phyloP scores from a whole-genome alignment of 2,329 filamentous ascomycete species.

The Daldinia eschscholtzii region DNA sequence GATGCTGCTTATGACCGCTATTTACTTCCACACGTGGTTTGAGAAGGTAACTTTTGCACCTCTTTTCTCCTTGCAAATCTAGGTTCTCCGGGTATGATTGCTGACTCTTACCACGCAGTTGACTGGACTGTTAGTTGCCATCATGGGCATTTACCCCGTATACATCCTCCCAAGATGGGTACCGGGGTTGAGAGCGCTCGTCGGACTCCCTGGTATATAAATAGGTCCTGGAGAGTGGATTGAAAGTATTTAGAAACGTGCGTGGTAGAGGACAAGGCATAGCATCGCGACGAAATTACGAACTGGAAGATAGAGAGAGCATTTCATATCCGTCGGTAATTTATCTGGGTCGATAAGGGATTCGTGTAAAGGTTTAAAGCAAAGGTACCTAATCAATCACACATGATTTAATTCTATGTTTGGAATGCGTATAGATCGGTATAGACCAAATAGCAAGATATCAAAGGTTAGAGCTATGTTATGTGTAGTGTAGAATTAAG shows the following conservation, averaged over 20 bases:
- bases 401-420: neutral
- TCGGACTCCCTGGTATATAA: constrained; percentile 66
- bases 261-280: neutral
- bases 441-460: neutral
- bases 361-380: neutral
- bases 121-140: constrained; percentile 66
- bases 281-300: constrained; percentile 23
- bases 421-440: neutral
- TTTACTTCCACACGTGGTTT: constrained; percentile 98
- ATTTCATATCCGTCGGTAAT: neutral
- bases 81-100: neutral
- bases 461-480: neutral
- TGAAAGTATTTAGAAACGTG: neutral
- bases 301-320: constrained; percentile 2
- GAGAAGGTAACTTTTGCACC: constrained; percentile 80
- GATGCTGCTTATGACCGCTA: constrained; percentile 99
- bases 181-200: constrained; percentile 59
- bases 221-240: neutral
- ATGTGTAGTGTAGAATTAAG: neutral
- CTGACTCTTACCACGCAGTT: constrained; percentile 56
- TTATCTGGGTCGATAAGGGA: neutral
- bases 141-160: constrained; percentile 61
- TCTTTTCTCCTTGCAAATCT: neutral
- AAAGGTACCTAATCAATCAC: neutral
- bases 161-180: constrained; percentile 67